Evolutionary conservation across 345 rosid genomes (phyloP), one percentile per base, ranked within the genome.

Genomic region (Citrus trifoliata): DNA sequence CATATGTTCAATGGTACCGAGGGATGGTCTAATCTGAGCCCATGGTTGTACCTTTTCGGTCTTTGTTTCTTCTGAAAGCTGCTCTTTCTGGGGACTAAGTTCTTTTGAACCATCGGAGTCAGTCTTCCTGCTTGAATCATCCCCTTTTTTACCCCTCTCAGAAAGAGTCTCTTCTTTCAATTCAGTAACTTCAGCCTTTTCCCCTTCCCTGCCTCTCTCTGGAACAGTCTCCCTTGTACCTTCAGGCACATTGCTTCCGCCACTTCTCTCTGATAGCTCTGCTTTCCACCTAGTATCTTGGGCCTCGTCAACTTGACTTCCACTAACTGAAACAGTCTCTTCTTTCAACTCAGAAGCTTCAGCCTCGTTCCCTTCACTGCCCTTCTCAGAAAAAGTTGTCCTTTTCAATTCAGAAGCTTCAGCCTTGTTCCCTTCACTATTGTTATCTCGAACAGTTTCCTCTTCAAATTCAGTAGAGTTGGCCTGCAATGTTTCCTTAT

Each of bases 11-110:
- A 94, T 86, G 19, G 86, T 82, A 67, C 66, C 77, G 79, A 96
- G 91, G 70, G 93, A 84, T 58, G 86, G 90, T 86, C 95, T 90
- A 77, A 89, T 85, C 46, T 83, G 72, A 84, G 84, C 85, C 99
- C 99, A 93, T 51, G 75, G 76, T 76, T 84, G 83, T 46, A 88
- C 80, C 65, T 82, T 78, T 68, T 56, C 65, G 4, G 73, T 53
- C 85, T 88, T 91, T 22, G 82, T 78, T 75, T 85, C 85, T 80
- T 87, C 80, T 82, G 87, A 71, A 61, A 76, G 70, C 30, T 79
- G 79, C 81, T 78, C 83, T 74, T 85, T 78, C 60, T 46, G 78
- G 64, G 66, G 48, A 67, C 71, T 71, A 82, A 71, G 55, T 73
- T 82, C 83, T 73, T 82, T 55, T 56, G 86, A 70, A 76, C 56